These are phyloP conservation scores for Populus hybrid DNA, from an alignment of 441 rosid species.

Conservation along the genomic window DNA sequence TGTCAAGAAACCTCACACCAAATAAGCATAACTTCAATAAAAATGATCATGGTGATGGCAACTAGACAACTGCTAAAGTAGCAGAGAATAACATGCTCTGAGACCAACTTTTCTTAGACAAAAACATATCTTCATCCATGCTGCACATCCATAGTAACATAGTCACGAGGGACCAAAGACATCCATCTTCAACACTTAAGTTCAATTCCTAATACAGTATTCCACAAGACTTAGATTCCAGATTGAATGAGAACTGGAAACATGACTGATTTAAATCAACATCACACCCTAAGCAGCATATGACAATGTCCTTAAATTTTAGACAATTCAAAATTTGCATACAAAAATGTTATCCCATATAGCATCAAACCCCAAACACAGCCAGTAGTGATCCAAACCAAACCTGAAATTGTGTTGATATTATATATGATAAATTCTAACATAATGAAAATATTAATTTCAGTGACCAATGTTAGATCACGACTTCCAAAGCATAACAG, in stretches of 20 bases:
- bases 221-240: background rate
- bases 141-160: background rate
- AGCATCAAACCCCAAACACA: background rate
- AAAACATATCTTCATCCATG: background rate
- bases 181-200: background rate
- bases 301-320: background rate
- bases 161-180: background rate
- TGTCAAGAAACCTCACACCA: conserved; percentile 7
- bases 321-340: background rate
- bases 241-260: background rate
- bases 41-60: conserved; percentile 3
- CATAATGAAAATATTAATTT: background rate
- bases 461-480: background rate
- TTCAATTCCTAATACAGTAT: background rate
- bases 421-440: background rate
- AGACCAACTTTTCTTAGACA: background rate
- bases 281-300: background rate
- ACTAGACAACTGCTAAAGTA: background rate
- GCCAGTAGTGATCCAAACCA: background rate
- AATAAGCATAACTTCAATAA: background rate
- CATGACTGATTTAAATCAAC: background rate
- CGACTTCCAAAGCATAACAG: background rate
- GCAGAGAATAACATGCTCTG: background rate
- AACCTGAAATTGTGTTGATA: background rate
- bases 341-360: background rate